These are phyloP conservation scores for Ulmus americana DNA, from an alignment of 331 rosid species.

Conservation along the genomic window DNA sequence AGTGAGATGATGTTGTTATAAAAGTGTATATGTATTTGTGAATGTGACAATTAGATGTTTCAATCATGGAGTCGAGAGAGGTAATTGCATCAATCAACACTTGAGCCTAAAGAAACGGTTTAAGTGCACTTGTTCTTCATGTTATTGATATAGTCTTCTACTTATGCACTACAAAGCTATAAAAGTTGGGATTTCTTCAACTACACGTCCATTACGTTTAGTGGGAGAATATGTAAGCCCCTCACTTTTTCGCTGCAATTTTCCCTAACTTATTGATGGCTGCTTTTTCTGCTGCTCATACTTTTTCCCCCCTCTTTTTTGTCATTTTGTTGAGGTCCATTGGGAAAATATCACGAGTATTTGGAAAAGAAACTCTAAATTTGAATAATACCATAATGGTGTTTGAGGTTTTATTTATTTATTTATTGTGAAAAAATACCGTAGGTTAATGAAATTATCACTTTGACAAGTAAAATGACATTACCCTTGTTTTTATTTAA, in stretches of 20 bases:
- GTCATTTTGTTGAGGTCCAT: too few relatives aligned
- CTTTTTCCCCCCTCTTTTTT: too few relatives aligned
- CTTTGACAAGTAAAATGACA: too few relatives aligned
- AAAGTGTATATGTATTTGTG: not conserved
- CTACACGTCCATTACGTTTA: conserved; percentile 26
- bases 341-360: too few relatives aligned
- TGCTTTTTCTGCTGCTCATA: not conserved
- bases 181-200: conserved; percentile 26
- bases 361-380: too few relatives aligned
- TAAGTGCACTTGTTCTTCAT: conserved; percentile 41
- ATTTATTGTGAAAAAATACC: too few relatives aligned
- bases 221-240: conserved; percentile 4
- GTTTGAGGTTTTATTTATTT: too few relatives aligned
- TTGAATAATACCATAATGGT: too few relatives aligned
- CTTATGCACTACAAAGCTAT: conserved; percentile 23
- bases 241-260: not conserved
- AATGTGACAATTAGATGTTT: conserved; percentile 30
- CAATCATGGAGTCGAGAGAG: conserved; percentile 27
- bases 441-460: too few relatives aligned
- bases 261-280: conserved; percentile 1
- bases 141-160: conserved; percentile 30
- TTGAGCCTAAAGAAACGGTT: conserved; percentile 61
- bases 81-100: conserved; percentile 41
- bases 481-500: too few relatives aligned
- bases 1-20: not conserved